Percentiles rank a stretch among this genome's conserved stretches.
Conservation (phyloP, 2,329 filamentous ascomycete species). For the Botrytis sinoallii region DNA sequence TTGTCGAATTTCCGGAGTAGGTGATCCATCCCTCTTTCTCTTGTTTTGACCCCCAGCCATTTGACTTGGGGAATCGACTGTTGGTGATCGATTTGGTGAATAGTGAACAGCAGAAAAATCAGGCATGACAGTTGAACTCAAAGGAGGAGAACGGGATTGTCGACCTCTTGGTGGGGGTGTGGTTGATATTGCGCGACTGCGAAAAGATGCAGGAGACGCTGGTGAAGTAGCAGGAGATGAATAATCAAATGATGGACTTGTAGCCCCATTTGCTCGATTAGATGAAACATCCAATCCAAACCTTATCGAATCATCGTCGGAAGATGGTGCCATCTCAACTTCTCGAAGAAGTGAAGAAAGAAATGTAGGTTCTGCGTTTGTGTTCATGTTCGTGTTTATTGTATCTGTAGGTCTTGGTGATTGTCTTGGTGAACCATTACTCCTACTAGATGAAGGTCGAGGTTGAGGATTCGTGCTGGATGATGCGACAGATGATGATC, state of each 20-base stretch:
- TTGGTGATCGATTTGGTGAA: conserved; percentile 58
- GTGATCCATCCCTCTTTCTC: conserved; percentile 23
- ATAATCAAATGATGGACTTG: conserved; percentile 41
- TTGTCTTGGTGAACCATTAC: background rate
- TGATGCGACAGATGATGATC: conserved; percentile 41
- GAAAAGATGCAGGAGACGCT: conserved; percentile 59
- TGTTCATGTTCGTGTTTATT: conserved; percentile 28
- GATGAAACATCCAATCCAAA: conserved; percentile 27
- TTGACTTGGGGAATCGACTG: conserved; percentile 20
- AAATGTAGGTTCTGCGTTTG: conserved; percentile 66
- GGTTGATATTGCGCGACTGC: conserved; percentile 62
- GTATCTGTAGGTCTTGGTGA: background rate
- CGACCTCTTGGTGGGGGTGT: conserved; percentile 66
- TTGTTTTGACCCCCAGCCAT: conserved; percentile 27
- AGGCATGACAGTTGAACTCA: conserved; percentile 71
- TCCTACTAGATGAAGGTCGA: background rate
- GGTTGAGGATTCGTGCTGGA: background rate
- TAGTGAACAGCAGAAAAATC: conserved; percentile 73
- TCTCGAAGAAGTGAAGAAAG: conserved; percentile 84
- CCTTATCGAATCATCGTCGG: conserved; percentile 53
- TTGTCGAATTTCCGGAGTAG: conserved; percentile 35
- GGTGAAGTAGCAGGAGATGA: conserved; percentile 69
- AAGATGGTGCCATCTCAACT: conserved; percentile 64
- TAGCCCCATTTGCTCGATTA: conserved; percentile 28
- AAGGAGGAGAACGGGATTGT: conserved; percentile 61